Percentiles rank a stretch among this genome's conserved stretches.
Evolutionary conservation across 2,329 filamentous ascomycete species (phyloP).

Genomic region (Thielaviopsis ethacetica): DNA sequence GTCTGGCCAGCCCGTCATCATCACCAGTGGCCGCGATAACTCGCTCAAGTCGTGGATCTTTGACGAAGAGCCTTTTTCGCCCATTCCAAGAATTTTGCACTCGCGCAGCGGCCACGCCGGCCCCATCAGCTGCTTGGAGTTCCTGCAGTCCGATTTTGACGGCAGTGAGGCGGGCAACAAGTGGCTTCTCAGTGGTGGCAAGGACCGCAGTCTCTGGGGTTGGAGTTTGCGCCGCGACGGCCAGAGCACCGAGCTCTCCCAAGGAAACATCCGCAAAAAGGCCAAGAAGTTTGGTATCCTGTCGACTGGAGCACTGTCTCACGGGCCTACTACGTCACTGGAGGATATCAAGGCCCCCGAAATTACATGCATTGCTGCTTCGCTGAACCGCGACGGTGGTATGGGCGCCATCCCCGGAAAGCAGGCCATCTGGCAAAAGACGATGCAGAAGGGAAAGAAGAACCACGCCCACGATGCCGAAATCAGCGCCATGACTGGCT

Average conservation of each 20-base stretch:
- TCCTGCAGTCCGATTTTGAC: slow-evolving; percentile 77
- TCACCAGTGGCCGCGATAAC: slow-evolving; percentile 87
- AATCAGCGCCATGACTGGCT: slow-evolving; percentile 65
- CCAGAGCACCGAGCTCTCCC: slow-evolving; percentile 84
- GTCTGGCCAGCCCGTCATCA: slow-evolving; percentile 69
- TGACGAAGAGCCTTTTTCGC: slow-evolving; percentile 77
- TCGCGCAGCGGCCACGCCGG: slow-evolving; percentile 77
- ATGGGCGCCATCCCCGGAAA: slow-evolving; percentile 72
- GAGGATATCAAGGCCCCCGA: slow-evolving; percentile 77
- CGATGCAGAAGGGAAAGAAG: slow-evolving; percentile 33
- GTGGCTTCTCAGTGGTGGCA: slow-evolving; percentile 81
- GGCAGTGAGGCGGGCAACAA: slow-evolving; percentile 79
- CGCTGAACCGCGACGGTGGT: slow-evolving; percentile 83
- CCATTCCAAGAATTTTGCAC: slow-evolving; percentile 72
- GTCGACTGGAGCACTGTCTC: slow-evolving; percentile 35
- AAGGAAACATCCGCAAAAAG: slow-evolving; percentile 75
- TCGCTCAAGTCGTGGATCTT: slow-evolving; percentile 94
- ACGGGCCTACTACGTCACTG: slow-evolving; percentile 46
- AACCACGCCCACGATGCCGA: slow-evolving; percentile 51
- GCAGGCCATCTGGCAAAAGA: slow-evolving; percentile 58
- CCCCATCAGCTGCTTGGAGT: slow-evolving; percentile 65
- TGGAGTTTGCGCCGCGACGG: slow-evolving; percentile 91
- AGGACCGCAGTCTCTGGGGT: slow-evolving; percentile 85
- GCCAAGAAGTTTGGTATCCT: slow-evolving; percentile 74
- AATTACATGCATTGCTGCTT: slow-evolving; percentile 82